Evolutionary conservation across 2,329 filamentous ascomycete species (phyloP), one percentile per base, ranked within the genome.

Genomic region (Aschersonia sp.): DNA sequence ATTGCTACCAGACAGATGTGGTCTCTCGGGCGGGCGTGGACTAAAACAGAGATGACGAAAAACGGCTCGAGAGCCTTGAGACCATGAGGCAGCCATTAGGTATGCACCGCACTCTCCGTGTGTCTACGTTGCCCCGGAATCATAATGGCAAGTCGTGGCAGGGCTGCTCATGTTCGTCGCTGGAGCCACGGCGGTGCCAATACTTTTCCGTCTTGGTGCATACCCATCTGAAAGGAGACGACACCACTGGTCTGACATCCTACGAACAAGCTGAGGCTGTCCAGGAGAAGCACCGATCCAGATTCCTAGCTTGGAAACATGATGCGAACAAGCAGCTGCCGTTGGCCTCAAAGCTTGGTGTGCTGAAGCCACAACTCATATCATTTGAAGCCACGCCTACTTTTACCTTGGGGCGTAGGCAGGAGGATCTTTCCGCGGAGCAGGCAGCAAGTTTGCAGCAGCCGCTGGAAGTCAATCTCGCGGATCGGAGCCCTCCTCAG

Each of bases 391-490:
- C 88, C 44, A 68, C 74, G 35, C 87, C 89, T 1, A 87, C 88
- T 44, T 95, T 92, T 66, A 95, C 90, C 11, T 84, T 89, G 53
- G 92, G 92, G 47, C 83, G 90, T 5, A 84, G 92, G 32, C 88
- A 95, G 58, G 62, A 60, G 56, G 49, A 58, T 63, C 53, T 85
- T 4, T 66, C 69, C 1, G 46, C 57, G 0, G 54, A 57, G 1
- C 74, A 82, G 54, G 62, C 67, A 2, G 59, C 56, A 4, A 65
- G 68, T 2, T 64, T 81, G 41, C 59, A 55, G 6, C 62, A 61
- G 4, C 67, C 68, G 2, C 60, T 76, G 30, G 53, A 50, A 30
- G 55, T 72, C 41, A 14, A 51, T 44, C 51, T 51, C 30, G 37
- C 52, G 11, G 47, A 48, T 53, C 54, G 52, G 41, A 45, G 44